phyloP scores from a whole-genome alignment of 225 moss, liverwort and hornwort genomes.

The Pseudisothecium myosuroides region DNA sequence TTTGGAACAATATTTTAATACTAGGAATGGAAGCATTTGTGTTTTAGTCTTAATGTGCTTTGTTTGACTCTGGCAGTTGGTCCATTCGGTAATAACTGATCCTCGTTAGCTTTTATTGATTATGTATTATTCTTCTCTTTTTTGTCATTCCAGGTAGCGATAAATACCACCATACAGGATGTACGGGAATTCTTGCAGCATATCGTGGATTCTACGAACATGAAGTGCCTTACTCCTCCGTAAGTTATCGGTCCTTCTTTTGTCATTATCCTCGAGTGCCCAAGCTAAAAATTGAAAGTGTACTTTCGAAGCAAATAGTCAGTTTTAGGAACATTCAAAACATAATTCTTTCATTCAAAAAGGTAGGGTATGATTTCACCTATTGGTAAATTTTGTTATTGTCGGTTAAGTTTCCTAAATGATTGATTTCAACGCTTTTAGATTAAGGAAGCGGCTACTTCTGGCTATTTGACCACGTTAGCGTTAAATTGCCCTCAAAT shows the following conservation, averaged over 20 bases:
- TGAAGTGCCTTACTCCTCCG: slow-evolving; percentile 95
- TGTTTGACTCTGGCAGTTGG: not conserved
- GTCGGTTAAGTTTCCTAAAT: not conserved
- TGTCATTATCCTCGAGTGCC: not conserved
- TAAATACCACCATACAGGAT: slow-evolving; percentile 80
- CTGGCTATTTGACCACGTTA: not conserved
- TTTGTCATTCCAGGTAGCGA: slow-evolving; percentile 50
- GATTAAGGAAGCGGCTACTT: not conserved
- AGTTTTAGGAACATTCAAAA: not conserved
- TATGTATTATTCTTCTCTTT: not conserved
- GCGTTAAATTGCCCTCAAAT: not conserved
- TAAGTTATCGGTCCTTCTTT: slow-evolving; percentile 25
- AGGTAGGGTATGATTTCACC: no score
- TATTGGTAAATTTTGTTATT: not conserved
- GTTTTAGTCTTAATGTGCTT: not conserved
- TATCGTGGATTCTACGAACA: slow-evolving; percentile 90
- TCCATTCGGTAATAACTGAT: not conserved
- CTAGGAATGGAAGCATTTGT: not conserved
- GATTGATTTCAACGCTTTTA: not conserved
- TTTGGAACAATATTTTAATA: not conserved
- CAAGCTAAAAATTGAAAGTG: not conserved
- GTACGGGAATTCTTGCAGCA: slow-evolving; percentile 87
- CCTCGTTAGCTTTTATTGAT: not conserved
- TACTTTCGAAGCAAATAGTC: not conserved
- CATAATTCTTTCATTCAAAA: not conserved